phyloP scores from a whole-genome alignment of 352 stramenopile species.

The Globisporangium polare region DNA sequence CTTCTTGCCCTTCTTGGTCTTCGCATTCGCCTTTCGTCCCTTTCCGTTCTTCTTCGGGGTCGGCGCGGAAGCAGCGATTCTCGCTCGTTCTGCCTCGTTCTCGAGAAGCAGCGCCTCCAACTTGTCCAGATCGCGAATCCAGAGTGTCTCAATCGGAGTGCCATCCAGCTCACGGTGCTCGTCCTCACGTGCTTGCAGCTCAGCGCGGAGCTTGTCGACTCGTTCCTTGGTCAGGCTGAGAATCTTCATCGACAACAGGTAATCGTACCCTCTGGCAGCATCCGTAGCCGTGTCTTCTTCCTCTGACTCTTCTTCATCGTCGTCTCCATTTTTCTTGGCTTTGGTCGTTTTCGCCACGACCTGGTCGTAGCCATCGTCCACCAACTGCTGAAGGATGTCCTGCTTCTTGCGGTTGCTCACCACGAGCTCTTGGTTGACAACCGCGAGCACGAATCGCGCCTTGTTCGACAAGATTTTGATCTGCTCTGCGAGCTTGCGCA shows the following conservation, averaged over 20 bases:
- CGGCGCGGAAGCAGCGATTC: conserved; percentile 51
- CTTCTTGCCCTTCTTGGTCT: conserved; percentile 48
- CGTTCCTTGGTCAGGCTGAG: conserved; percentile 93
- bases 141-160: conserved; percentile 89
- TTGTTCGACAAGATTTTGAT: conserved; percentile 94
- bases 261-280: conserved; percentile 86
- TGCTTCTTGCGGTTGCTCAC: conserved; percentile 94
- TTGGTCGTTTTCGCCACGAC: conserved; percentile 43
- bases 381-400: conserved; percentile 88
- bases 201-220: conserved; percentile 87
- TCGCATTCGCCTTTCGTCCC: conserved; percentile 36
- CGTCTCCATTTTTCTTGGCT: conserved; percentile 45
- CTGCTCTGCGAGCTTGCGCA: conserved; percentile 88
- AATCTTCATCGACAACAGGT: conserved; percentile 95
- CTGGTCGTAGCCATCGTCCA: conserved; percentile 88
- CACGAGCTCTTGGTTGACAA: conserved; percentile 90
- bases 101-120: conserved; percentile 73
- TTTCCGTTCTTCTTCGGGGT: conserved; percentile 50
- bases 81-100: conserved; percentile 54
- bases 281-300: conserved; percentile 49
- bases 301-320: conserved; percentile 44
- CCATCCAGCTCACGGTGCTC: conserved; percentile 81
- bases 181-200: conserved; percentile 83
- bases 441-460: conserved; percentile 93
- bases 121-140: conserved; percentile 91